Conservation (phyloP, 352 stramenopile genomes). For the Globisporangium viniferum region DNA sequence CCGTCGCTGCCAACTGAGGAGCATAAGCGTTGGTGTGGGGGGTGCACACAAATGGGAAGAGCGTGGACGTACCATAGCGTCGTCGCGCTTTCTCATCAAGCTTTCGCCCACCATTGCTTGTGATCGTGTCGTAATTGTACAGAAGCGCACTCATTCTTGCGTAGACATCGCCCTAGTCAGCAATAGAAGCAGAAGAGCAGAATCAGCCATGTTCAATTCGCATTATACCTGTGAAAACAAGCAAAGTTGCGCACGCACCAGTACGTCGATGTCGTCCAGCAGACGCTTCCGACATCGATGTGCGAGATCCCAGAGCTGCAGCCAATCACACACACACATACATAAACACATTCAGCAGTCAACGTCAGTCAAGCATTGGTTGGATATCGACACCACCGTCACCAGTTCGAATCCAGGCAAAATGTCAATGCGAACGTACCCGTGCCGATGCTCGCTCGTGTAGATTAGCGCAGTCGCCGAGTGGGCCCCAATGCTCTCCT, state of each 20-base stretch:
- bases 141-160: slow-evolving; percentile 41
- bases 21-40: background rate
- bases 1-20: background rate
- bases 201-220: background rate
- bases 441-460: slow-evolving; percentile 45
- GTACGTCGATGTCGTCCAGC: slow-evolving; percentile 39
- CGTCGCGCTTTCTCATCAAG: slow-evolving; percentile 30
- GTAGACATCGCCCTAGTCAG: slow-evolving; percentile 37
- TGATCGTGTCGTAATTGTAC: slow-evolving; percentile 11
- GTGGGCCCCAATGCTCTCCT: slow-evolving; percentile 57
- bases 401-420: background rate
- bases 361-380: background rate
- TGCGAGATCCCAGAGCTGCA: slow-evolving; percentile 66
- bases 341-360: background rate
- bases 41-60: background rate
- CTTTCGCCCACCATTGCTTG: slow-evolving; percentile 16
- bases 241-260: slow-evolving; percentile 29
- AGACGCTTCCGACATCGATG: slow-evolving; percentile 61
- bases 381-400: background rate
- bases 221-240: background rate
- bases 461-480: slow-evolving; percentile 45
- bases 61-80: slow-evolving; percentile 44
- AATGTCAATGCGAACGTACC: slow-evolving; percentile 18
- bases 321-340: background rate
- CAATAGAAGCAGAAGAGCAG: background rate